Evolutionary conservation across 2,329 filamentous ascomycete genomes (phyloP), one percentile per base, ranked within the genome.

Genomic region (Harringtonia aguacate): DNA sequence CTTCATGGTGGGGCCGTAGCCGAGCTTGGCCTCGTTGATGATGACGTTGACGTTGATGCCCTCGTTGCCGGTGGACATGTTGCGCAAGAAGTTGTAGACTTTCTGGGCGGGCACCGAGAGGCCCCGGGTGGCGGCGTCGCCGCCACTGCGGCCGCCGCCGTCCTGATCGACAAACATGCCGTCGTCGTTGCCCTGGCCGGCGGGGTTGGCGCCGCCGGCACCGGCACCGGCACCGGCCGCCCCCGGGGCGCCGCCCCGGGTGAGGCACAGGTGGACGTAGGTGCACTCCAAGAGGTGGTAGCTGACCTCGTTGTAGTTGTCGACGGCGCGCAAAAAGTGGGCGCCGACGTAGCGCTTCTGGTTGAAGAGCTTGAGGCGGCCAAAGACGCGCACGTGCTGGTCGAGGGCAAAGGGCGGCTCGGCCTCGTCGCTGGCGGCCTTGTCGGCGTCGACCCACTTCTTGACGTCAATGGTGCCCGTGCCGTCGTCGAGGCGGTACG

Each of bases 401-500:
- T 90, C 84, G 52, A 83, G 71, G 50, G 78, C 73, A 53, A 86
- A 77, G 15, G 49, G 75, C 73, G 60, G 27, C 35, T 48, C 47
- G 41, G 44, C 34, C n/a, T 48, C 46, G 50, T 69, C 66, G n/a
- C n/a, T n/a, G n/a, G n/a, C n/a, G 24, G 61, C 63, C 58, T 73
- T 73, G 57, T 79, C 76, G 52, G 73, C 65, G 63, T 90, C 83
- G 46, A 85, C 72, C 84, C 85, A 94, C 61, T 84, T 81, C 69
- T 92, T 94, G 53, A 87, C 89, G 64, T 98, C 94, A 55, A 95
- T 82, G 49, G 81, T 73, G 48, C 87, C 89, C 1, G 94, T 98
- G 60, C 92, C 92, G 64, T 98, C 92, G 65, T 98, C 92, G 55
- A 98, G 70, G 57, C 82, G 85, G 73, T 94, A 94, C 37, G 86